Evolutionary conservation across 768 basidiomycete species (phyloP).

Genomic region (Amanita subjunquillea): DNA sequence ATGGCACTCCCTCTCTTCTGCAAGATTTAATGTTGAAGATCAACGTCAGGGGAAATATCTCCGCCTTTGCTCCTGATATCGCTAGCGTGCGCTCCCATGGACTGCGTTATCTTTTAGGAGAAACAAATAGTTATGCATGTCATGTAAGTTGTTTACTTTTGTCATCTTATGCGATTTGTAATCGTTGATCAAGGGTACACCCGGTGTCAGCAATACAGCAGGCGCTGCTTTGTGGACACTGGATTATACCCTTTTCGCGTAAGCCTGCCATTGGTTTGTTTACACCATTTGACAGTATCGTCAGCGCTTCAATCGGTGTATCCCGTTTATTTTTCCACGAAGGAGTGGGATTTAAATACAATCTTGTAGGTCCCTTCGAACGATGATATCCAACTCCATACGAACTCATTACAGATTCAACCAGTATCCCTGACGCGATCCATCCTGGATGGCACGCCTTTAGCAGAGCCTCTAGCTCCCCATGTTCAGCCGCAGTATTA

Average conservation of each 20-base stretch:
- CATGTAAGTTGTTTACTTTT: conserved; percentile 19
- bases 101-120: conserved; percentile 51
- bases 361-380: conserved; percentile 28
- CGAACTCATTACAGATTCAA: conserved; percentile 38
- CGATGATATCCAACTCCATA: background rate
- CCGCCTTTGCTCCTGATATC: conserved; percentile 42
- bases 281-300: background rate
- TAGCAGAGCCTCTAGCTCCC: conserved; percentile 38
- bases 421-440: conserved; percentile 48
- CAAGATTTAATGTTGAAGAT: conserved; percentile 60
- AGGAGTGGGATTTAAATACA: conserved; percentile 66
- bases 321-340: conserved; percentile 52
- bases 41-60: conserved; percentile 46
- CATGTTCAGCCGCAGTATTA: conserved; percentile 64
- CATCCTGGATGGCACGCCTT: conserved; percentile 40
- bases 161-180: background rate
- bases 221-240: conserved; percentile 61
- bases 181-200: conserved; percentile 23
- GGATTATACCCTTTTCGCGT: conserved; percentile 55
- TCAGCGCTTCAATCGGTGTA: conserved; percentile 39
- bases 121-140: conserved; percentile 45
- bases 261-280: background rate
- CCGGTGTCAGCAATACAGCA: conserved; percentile 58
- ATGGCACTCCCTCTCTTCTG: conserved; percentile 40
- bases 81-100: conserved; percentile 31